These are phyloP conservation scores for Monoraphidium neglectum DNA, from an alignment of 139 green algal genomes.

Conservation along the genomic window DNA sequence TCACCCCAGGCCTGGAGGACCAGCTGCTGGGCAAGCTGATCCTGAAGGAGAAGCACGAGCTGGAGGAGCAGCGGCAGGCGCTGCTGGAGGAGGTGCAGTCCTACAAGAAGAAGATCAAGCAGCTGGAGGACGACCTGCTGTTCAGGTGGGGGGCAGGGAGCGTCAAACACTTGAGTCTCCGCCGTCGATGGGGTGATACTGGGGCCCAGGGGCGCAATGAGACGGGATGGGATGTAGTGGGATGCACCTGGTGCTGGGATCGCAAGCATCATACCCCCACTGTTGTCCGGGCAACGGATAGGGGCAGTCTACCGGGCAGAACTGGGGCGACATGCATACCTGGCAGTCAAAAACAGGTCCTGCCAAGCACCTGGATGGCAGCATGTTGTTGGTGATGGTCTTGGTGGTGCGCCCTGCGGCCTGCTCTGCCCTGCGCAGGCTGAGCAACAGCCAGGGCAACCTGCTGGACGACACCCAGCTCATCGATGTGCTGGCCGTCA, in stretches of 20 bases:
- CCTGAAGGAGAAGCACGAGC: conserved; percentile 93
- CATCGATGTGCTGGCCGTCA: conserved; percentile 92
- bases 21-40: conserved; percentile 96
- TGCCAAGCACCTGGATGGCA: no score
- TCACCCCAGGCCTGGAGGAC: conserved; percentile 81
- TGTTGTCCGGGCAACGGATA: no score
- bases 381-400: no score
- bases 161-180: neutral
- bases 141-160: conserved; percentile 42
- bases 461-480: conserved; percentile 96
- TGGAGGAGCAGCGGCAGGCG: conserved; percentile 91
- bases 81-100: conserved; percentile 90
- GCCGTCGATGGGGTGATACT: no score
- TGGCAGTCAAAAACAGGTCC: no score
- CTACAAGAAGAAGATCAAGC: conserved; percentile 94
- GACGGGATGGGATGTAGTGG: no score
- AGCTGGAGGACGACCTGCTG: conserved; percentile 95
- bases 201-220: no score
- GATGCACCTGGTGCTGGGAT: no score
- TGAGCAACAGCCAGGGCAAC: conserved; percentile 81
- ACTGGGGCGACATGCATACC: no score
- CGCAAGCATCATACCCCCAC: no score
- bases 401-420: no score
- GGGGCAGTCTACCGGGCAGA: no score
- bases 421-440: conserved; percentile 15